phyloP scores from a whole-genome alignment of 495 filamentous ascomycete genomes.

The Penicillium ochrochloron region DNA sequence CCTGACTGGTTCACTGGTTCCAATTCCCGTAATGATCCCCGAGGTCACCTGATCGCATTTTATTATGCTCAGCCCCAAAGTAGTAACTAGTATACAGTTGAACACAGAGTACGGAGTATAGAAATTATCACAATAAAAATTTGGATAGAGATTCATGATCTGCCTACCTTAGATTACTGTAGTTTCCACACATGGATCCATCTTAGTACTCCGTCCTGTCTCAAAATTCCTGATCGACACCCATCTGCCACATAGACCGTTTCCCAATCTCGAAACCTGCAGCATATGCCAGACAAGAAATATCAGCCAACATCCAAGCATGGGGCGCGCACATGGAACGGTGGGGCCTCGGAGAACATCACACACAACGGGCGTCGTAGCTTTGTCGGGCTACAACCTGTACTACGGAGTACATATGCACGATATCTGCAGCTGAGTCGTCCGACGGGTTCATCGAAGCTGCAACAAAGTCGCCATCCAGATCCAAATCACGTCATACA shows the following conservation, averaged over 20 bases:
- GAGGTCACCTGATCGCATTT: neutral
- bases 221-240: neutral
- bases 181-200: neutral
- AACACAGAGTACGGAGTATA: neutral
- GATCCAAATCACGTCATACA: constrained; percentile 48
- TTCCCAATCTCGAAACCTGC: constrained; percentile 1
- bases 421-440: neutral
- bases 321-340: neutral
- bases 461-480: constrained; percentile 35
- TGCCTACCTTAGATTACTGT: neutral
- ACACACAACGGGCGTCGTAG: constrained; percentile 8
- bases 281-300: neutral
- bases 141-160: neutral
- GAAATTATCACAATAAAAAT: neutral
- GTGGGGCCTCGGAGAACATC: neutral
- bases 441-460: neutral
- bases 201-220: neutral
- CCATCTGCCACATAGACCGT: neutral
- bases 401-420: neutral
- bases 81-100: neutral
- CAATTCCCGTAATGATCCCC: neutral
- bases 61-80: neutral
- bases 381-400: neutral
- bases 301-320: constrained; percentile 1
- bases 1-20: neutral